A percentile compares a stretch with the other conserved stretches of the same genome.
Conservation (phyloP, 1,139 yeast genomes). For the Yamadazyma friedrichii region DNA sequence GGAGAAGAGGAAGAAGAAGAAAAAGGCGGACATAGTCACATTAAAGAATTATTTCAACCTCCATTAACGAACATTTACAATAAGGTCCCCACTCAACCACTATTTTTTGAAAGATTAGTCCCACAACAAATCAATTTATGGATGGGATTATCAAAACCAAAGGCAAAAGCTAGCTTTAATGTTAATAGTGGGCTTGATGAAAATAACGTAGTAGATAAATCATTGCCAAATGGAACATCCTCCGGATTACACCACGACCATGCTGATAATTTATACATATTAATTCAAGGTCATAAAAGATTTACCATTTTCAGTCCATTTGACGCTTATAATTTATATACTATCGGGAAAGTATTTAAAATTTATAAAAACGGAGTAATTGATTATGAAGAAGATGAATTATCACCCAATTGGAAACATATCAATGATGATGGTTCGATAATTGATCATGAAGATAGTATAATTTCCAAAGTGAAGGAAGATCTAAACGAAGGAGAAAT, state of each 20-base stretch:
- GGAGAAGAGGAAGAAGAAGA: constrained; percentile 15
- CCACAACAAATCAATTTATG: constrained; percentile 76
- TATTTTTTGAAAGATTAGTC: constrained; percentile 37
- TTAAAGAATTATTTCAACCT: constrained; percentile 55
- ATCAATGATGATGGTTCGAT: constrained; percentile 65
- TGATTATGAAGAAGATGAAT: constrained; percentile 52
- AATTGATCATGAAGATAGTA: not conserved
- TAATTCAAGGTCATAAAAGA: constrained; percentile 59
- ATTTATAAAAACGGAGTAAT: constrained; percentile 63
- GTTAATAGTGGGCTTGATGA: constrained; percentile 4
- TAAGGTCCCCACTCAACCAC: constrained; percentile 43
- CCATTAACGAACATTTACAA: constrained; percentile 51
- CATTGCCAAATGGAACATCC: constrained; percentile 56
- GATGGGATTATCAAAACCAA: constrained; percentile 48
- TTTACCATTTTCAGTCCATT: constrained; percentile 65
- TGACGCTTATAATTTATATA: constrained; percentile 55
- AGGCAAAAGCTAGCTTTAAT: not conserved
- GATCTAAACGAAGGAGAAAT: constrained; percentile 18
- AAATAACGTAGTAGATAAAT: constrained; percentile 41
- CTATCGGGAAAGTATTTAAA: constrained; percentile 55
- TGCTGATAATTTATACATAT: constrained; percentile 68
- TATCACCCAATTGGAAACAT: constrained; percentile 58
- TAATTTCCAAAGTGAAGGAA: not conserved
- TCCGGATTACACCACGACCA: constrained; percentile 84
- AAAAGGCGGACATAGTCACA: constrained; percentile 1